Base-by-base conservation (phyloP, 1,284 basidiomycete species). In the Entoloma clypeatum region DNA sequence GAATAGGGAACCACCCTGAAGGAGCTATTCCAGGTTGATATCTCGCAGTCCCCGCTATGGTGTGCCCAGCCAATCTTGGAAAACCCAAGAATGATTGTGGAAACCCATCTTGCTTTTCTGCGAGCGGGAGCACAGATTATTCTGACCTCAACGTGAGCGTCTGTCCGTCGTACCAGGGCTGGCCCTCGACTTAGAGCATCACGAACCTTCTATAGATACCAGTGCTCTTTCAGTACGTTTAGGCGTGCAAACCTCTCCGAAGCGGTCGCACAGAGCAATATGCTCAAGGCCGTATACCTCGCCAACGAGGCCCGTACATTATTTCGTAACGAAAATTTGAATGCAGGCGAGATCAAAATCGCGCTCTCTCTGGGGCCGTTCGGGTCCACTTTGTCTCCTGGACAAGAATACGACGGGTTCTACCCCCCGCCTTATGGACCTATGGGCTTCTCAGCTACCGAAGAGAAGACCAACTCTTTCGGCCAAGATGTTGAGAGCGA, bases 361-460 rank as follows among this genome's bases (percentile, higher is more conserved):
- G 81, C 76, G 0, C 68, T 92, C 3, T 85, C 85, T 3, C 63
- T 91, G 13, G 87, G 88, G 6, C 79, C 86, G 0, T 89, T 76
- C 52, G 87, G 88, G 25, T 80, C 84, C 1, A 80, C 75, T 2
- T 65, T 88, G 10, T 58, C 61, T 5, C 79, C 81, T 0, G 74
- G 81, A 19, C 82, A 88, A 51, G 87, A 91, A 56, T 90, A 81
- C 53, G 69, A 73, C 44, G 87, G 84, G 5, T 67, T 76, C 48
- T 90, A 88, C 53, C 85, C 87, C 1, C 79, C 81, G 0, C 86
- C 86, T 0, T 87, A 75, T 50, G 86, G 86, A 0, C 86, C 84
- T 0, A 61, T 58, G 39, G 68, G 54, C 2, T 73, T 66, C 27
- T 53, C 56, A 0, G 32, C 56, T 1, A 55, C 51, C 2, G 52